A percentile compares a stretch with the other conserved stretches of the same genome.
phyloP scores from a whole-genome alignment of 2,329 filamentous ascomycete species.

The Pseudocercospora ulei region DNA sequence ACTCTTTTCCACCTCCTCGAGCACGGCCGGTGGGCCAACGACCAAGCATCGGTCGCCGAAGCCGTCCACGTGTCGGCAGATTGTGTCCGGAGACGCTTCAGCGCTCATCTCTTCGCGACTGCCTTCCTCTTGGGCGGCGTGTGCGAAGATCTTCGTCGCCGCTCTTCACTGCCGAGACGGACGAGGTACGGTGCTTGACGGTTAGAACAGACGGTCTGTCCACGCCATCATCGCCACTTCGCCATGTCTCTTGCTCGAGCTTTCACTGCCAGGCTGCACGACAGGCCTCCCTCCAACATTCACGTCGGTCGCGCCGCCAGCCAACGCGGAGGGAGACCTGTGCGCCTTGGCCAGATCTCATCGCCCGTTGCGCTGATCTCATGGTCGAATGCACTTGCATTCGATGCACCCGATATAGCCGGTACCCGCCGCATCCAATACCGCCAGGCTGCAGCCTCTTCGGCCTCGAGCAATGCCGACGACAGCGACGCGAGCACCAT shows the following conservation, averaged over 20 bases:
- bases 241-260: conserved; percentile 57
- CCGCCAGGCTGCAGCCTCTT: conserved; percentile 30
- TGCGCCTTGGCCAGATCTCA: conserved; percentile 67
- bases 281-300: conserved; percentile 35
- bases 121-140: background rate
- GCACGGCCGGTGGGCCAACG: background rate
- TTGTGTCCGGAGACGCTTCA: background rate
- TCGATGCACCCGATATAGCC: conserved; percentile 76
- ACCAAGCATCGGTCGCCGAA: conserved; percentile 2
- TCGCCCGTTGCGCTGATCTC: conserved; percentile 76
- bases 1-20: conserved; percentile 2
- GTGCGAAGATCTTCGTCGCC: conserved; percentile 5
- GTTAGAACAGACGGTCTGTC: conserved; percentile 5
- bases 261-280: conserved; percentile 63
- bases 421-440: conserved; percentile 29
- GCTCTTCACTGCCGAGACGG: conserved; percentile 9
- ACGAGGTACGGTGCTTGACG: conserved; percentile 7
- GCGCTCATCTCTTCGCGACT: conserved; percentile 3
- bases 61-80: background rate
- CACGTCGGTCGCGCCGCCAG: conserved; percentile 37
- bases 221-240: conserved; percentile 11
- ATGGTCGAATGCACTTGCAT: conserved; percentile 91
- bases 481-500: conserved; percentile 58
- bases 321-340: conserved; percentile 41
- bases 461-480: conserved; percentile 49